Conservation (phyloP, 2,329 filamentous ascomycete species). For the Leptographium wingfieldii region DNA sequence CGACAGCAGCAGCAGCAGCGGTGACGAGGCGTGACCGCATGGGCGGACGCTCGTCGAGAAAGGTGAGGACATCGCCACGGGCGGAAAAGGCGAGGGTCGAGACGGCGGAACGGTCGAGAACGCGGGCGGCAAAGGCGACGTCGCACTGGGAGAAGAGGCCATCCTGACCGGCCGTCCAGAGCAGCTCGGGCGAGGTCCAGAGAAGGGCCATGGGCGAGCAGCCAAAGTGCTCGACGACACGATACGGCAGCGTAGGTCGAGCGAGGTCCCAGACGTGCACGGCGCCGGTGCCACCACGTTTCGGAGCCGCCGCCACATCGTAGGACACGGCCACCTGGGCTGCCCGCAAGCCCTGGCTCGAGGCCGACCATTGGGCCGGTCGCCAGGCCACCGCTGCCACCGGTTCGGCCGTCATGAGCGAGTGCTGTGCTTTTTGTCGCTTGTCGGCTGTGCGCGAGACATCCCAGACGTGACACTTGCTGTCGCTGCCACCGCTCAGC, state of each 20-base stretch:
- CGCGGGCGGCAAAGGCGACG: conserved; percentile 48
- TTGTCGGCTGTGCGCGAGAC: conserved; percentile 46
- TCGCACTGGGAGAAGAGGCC: conserved; percentile 53
- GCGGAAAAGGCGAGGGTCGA: conserved; percentile 50
- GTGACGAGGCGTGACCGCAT: conserved; percentile 21
- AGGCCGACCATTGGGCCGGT: conserved; percentile 52
- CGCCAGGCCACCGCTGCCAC: conserved; percentile 49
- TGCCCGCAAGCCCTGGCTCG: conserved; percentile 37
- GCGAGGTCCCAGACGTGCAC: conserved; percentile 61
- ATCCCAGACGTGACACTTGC: conserved; percentile 53
- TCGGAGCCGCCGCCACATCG: conserved; percentile 37
- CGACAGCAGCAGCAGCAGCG: background rate
- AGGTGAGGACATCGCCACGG: conserved; percentile 45
- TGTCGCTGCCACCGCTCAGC: conserved; percentile 49
- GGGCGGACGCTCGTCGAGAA: conserved; percentile 46
- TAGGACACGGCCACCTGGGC: conserved; percentile 52
- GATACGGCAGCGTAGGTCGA: conserved; percentile 52
- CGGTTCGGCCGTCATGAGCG: conserved; percentile 47
- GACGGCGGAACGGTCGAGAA: conserved; percentile 49
- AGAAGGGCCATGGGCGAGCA: conserved; percentile 43
- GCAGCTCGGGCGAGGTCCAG: conserved; percentile 52
- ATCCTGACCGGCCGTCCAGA: conserved; percentile 54
- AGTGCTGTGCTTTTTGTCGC: conserved; percentile 51
- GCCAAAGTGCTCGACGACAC: conserved; percentile 50
- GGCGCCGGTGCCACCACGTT: conserved; percentile 40